Evolutionary conservation across 2,329 filamentous ascomycete species (phyloP), one percentile per base, ranked within the genome.

Genomic region (Claviceps humidiphila): DNA sequence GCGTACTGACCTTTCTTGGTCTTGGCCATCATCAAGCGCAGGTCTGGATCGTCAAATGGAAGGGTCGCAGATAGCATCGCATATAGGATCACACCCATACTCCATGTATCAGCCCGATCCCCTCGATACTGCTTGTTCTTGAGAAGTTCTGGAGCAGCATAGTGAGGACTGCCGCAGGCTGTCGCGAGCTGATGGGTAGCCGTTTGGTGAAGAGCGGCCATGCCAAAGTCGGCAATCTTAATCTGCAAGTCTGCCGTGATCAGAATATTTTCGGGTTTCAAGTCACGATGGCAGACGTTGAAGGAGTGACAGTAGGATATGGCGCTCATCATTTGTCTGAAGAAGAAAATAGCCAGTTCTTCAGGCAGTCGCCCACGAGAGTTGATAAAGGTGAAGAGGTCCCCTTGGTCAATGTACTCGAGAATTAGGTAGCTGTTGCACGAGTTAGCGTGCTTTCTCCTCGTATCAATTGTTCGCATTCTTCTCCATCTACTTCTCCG

Each of bases 211-310:
- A 97, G 74, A 3, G 91, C 91, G 45, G 93, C 93, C 90, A 98
- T 96, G 43, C 93, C 91, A 66, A 98, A 98, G 66, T 98, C 93
- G 50, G 91, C 91, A 60, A 98, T 83, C 69, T 97, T 98, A 66
- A 97, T 82, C 53, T 87, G 82, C 51, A 84, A 78, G 47, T 84
- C 73, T 3, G 74, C 73, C 53, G 89, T 89, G 49, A 98, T 76
- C 17, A 98, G 75, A 46, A 98, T 96, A 61, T 98, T 98, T 69
- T 98, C 93, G 0, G 90, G 93, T 68, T 98, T 98, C 51, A 98
- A 74, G 60, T 98, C 93, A 24, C 93, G 86, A 64, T 98, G 93
- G 64, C 90, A 95, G 57, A 98, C 95, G 59, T 91, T 89, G 70
- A 95, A 88, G 2, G 86, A 82, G 68, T 98, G 93, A 59, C 90